A percentile compares a stretch with the other conserved stretches of the same genome.
These are phyloP conservation scores for Xylaria digitata DNA, from an alignment of 2,329 filamentous ascomycete species.

Conservation along the genomic window DNA sequence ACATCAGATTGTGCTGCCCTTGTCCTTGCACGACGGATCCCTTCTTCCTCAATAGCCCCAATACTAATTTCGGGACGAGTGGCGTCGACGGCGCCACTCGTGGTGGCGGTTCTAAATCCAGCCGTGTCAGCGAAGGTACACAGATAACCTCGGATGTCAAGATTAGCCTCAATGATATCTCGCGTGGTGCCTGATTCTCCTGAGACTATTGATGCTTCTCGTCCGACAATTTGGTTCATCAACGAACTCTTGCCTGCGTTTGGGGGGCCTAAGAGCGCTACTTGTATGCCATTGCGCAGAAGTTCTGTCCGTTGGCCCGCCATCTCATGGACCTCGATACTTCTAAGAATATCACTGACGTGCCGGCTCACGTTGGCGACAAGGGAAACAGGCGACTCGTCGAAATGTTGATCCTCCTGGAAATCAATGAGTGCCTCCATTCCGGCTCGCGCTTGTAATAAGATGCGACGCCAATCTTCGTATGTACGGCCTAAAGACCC, in stretches of 20 bases:
- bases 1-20: conserved; percentile 87
- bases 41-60: conserved; percentile 85
- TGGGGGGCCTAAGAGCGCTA: conserved; percentile 89
- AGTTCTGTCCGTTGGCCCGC: conserved; percentile 87
- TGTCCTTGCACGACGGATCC: conserved; percentile 85
- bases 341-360: conserved; percentile 68
- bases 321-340: conserved; percentile 75
- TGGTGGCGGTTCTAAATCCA: conserved; percentile 72
- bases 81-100: conserved; percentile 26
- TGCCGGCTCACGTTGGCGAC: conserved; percentile 75
- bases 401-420: conserved; percentile 96
- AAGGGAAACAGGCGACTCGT: conserved; percentile 81
- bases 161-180: conserved; percentile 90
- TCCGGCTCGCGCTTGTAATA: conserved; percentile 87
- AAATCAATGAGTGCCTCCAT: conserved; percentile 97
- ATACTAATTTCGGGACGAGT: conserved; percentile 56
- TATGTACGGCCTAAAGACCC: conserved; percentile 79
- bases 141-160: conserved; percentile 90
- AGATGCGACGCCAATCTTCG: conserved; percentile 80
- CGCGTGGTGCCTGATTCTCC: conserved; percentile 92
- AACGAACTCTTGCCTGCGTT: conserved; percentile 96
- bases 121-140: conserved; percentile 97
- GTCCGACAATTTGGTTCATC: conserved; percentile 87
- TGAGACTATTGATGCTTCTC: conserved; percentile 95
- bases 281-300: conserved; percentile 82